phyloP scores from a whole-genome alignment of 768 basidiomycete genomes.

The Hygrophorus pudorinus region DNA sequence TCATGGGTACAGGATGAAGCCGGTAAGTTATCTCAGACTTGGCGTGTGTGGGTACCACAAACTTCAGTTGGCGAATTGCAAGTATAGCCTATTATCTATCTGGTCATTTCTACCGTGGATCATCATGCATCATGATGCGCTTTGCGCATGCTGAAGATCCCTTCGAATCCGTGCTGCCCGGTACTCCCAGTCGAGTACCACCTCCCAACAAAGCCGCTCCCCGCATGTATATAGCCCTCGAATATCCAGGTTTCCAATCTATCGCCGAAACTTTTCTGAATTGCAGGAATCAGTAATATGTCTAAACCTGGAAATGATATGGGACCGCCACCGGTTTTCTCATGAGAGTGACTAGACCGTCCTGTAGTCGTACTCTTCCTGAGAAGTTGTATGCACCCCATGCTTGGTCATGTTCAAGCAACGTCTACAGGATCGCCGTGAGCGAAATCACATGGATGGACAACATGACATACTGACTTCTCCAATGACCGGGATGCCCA shows the following conservation, averaged over 20 bases:
- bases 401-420: conserved; percentile 40
- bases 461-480: conserved; percentile 25
- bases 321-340: conserved; percentile 44
- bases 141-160: conserved; percentile 52
- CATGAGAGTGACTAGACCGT: conserved; percentile 52
- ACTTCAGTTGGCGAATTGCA: no score
- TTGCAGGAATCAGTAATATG: conserved; percentile 4
- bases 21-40: no score
- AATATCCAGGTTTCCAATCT: conserved; percentile 45
- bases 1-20: no score
- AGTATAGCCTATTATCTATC: background rate
- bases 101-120: background rate
- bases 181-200: conserved; percentile 33
- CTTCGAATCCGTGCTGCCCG: conserved; percentile 28
- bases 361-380: conserved; percentile 41
- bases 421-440: conserved; percentile 29
- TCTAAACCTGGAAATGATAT: conserved; percentile 5
- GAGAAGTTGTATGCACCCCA: conserved; percentile 60
- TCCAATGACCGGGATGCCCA: conserved; percentile 29
- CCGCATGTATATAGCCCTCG: conserved; percentile 42
- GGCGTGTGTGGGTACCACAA: no score
- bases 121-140: background rate
- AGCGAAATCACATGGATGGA: conserved; percentile 9
- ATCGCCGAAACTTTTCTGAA: conserved; percentile 22
- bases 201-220: conserved; percentile 40